Conservation (phyloP, 176 grass and related monocot species). For the Ananas comosus region DNA sequence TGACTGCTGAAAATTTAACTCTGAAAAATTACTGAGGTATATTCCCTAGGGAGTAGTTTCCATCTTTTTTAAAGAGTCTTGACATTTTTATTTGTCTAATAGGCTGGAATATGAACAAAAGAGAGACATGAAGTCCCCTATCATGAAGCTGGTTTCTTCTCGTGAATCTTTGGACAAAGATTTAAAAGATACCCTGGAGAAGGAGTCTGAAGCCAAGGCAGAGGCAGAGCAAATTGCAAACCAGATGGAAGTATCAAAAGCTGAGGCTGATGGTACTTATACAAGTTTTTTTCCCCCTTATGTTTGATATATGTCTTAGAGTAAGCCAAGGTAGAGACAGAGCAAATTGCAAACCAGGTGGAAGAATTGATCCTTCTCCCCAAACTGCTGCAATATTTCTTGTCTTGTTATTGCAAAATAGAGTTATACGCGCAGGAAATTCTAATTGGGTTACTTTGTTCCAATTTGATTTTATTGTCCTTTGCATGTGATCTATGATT, state of each 20-base stretch:
- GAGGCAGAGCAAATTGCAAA: slow-evolving; percentile 49
- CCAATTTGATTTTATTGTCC: neutral
- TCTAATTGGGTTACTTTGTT: neutral
- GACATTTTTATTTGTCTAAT: slow-evolving; percentile 17
- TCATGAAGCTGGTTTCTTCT: slow-evolving; percentile 54
- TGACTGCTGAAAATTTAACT: neutral
- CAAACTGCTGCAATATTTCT: neutral
- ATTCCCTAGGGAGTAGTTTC: neutral
- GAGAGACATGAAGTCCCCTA: slow-evolving; percentile 70
- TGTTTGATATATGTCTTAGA: slow-evolving; percentile 2
- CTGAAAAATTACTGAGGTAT: neutral
- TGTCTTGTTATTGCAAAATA: neutral
- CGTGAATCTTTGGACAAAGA: slow-evolving; percentile 68
- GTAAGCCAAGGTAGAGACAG: neutral
- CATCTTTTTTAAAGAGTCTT: neutral
- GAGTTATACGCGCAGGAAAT: neutral
- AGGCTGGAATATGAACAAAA: slow-evolving; percentile 98
- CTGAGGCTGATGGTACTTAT: slow-evolving; percentile 68
- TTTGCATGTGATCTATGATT: neutral
- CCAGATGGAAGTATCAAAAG: slow-evolving; percentile 76
- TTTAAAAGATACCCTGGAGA: slow-evolving; percentile 58
- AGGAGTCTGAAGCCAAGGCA: slow-evolving; percentile 59
- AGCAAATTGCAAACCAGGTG: neutral
- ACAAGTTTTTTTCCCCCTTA: slow-evolving; percentile 1
- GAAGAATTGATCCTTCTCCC: neutral